Evolutionary conservation across 495 filamentous ascomycete species (phyloP).

Genomic region (Oidiodendron maius): DNA sequence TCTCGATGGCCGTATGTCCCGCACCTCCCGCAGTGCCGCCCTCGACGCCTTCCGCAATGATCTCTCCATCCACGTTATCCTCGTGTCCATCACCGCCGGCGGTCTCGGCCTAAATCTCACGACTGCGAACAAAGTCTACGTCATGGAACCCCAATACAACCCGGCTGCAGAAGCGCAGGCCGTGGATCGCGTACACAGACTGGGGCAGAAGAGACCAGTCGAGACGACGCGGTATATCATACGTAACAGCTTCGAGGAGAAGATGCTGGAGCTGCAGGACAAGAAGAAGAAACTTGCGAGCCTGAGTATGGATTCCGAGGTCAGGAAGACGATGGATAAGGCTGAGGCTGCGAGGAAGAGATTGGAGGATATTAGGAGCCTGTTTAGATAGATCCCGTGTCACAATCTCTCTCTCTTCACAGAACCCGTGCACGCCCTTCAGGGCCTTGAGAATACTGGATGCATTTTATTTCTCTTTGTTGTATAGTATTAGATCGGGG

Average conservation of each 20-base stretch:
- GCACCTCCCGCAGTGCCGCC: constrained; percentile 60
- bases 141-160: constrained; percentile 98
- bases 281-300: constrained; percentile 89
- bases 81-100: constrained; percentile 88
- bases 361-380: constrained; percentile 71
- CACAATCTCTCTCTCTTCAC: no score
- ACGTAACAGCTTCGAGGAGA: constrained; percentile 85
- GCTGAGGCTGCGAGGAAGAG: constrained; percentile 68
- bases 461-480: no score
- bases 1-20: constrained; percentile 82
- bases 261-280: constrained; percentile 79
- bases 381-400: constrained; percentile 89
- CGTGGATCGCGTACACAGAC: constrained; percentile 86
- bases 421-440: no score
- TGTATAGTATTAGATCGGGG: no score
- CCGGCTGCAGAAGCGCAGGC: constrained; percentile 92
- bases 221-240: constrained; percentile 82
- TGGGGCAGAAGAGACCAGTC: constrained; percentile 84
- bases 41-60: constrained; percentile 76
- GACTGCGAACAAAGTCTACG: constrained; percentile 75
- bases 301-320: constrained; percentile 64
- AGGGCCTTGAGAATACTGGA: no score
- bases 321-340: constrained; percentile 57
- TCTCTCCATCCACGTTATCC: constrained; percentile 63
- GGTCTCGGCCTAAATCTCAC: constrained; percentile 92